phyloP scores from a whole-genome alignment of 2,329 filamentous ascomycete genomes.

The Calonectria honghensis region DNA sequence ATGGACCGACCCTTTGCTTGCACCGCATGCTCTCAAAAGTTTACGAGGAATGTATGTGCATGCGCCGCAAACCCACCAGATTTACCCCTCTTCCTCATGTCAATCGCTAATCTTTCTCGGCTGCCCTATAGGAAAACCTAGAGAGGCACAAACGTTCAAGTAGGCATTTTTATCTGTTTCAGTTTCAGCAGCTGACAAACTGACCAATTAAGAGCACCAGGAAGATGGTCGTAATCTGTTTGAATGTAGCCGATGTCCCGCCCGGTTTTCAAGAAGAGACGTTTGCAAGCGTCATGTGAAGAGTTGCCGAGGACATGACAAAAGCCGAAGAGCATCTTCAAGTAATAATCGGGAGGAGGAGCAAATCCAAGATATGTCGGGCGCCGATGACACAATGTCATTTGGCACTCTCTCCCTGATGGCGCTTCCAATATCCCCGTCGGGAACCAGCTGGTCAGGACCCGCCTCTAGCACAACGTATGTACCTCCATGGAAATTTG shows the following conservation, averaged over 20 bases:
- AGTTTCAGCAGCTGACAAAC: neutral
- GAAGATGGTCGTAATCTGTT: conserved; percentile 9
- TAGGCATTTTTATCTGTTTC: neutral
- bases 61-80: neutral
- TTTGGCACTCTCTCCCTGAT: conserved; percentile 16
- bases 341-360: conserved; percentile 48
- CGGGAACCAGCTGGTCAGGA: conserved; percentile 1
- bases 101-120: conserved; percentile 3
- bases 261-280: conserved; percentile 16
- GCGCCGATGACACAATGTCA: neutral
- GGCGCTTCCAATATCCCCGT: conserved; percentile 2
- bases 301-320: conserved; percentile 42
- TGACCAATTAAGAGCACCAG: neutral
- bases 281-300: conserved; percentile 11
- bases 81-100: conserved; percentile 6
- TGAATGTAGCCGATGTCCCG: conserved; percentile 11
- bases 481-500: neutral
- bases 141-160: conserved; percentile 14
- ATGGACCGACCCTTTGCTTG: conserved; percentile 9
- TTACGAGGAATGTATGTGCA: conserved; percentile 22
- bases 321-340: conserved; percentile 47
- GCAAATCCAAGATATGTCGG: conserved; percentile 14
- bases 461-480: conserved; percentile 14
- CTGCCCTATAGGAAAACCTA: conserved; percentile 2
- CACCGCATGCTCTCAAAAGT: conserved; percentile 12